Conservation (phyloP, 345 rosid genomes). For the Noccaea caerulescens region DNA sequence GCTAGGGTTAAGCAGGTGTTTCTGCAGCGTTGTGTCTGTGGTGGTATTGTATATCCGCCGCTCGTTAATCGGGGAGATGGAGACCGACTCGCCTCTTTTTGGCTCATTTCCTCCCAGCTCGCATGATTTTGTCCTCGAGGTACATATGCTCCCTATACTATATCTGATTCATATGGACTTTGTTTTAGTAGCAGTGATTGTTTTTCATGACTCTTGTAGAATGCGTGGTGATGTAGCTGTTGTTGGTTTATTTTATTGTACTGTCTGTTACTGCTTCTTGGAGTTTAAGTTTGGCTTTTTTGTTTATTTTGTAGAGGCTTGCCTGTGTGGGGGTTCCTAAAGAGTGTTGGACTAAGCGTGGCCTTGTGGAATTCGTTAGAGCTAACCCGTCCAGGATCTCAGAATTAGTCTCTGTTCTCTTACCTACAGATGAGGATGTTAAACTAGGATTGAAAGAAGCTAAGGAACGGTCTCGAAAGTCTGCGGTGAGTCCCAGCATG, state of each 20-base stretch:
- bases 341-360: conserved; percentile 52
- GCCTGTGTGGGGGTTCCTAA: conserved; percentile 60
- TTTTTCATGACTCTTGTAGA: background rate
- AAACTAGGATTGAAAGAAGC: conserved; percentile 43
- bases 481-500: conserved; percentile 40
- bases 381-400: conserved; percentile 49
- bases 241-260: background rate
- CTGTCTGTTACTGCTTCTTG: conserved; percentile 1
- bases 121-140: conserved; percentile 58
- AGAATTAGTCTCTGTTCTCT: conserved; percentile 59
- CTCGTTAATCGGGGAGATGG: conserved; percentile 55
- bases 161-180: background rate
- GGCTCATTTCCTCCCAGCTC: conserved; percentile 48
- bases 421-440: conserved; percentile 76
- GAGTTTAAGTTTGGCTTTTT: conserved; percentile 8
- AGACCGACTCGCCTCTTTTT: conserved; percentile 55
- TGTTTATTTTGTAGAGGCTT: conserved; percentile 63
- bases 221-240: conserved; percentile 20
- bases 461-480: conserved; percentile 46
- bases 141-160: conserved; percentile 20
- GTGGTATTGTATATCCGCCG: conserved; percentile 45
- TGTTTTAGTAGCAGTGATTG: background rate
- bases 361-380: conserved; percentile 57
- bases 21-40: conserved; percentile 60
- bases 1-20: conserved; percentile 56